A percentile compares a stretch with the other conserved stretches of the same genome.
phyloP scores from a whole-genome alignment of 1,139 yeast species.

The Keqinozyma sinolaborantium region DNA sequence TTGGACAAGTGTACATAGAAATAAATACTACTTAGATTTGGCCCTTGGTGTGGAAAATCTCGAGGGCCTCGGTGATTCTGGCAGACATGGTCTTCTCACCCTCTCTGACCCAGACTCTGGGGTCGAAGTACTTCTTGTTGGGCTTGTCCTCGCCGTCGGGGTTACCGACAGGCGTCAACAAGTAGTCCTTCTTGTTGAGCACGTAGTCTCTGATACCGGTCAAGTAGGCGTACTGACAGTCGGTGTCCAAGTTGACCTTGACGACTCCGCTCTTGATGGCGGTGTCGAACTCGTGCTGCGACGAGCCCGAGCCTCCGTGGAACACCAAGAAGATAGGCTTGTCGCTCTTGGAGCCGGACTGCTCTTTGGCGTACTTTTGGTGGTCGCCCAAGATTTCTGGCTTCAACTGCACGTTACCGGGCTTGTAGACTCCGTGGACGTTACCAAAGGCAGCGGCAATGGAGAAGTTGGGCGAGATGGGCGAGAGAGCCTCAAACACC shows the following conservation, averaged over 20 bases:
- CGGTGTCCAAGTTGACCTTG: slow-evolving; percentile 98
- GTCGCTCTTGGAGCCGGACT: slow-evolving; percentile 49
- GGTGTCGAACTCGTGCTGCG: slow-evolving; percentile 85
- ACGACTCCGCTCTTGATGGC: slow-evolving; percentile 95
- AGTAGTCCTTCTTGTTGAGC: slow-evolving; percentile 92
- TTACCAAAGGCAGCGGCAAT: slow-evolving; percentile 99
- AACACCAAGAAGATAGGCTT: slow-evolving; percentile 94
- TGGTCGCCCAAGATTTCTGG: slow-evolving; percentile 96
- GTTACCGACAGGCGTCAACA: slow-evolving; percentile 89
- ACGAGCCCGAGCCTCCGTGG: slow-evolving; percentile 99
- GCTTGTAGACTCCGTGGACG: slow-evolving; percentile 99
- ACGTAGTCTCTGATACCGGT: slow-evolving; percentile 96
- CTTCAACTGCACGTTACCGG: slow-evolving; percentile 93
- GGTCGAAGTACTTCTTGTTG: slow-evolving; percentile 98
- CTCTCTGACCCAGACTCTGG: slow-evolving; percentile 99
- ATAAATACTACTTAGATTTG: slow-evolving; percentile 41
- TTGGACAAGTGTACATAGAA: not conserved
- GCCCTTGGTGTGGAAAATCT: slow-evolving; percentile 77
- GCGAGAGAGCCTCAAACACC: slow-evolving; percentile 84
- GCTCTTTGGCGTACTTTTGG: slow-evolving; percentile 78
- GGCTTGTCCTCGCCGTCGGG: slow-evolving; percentile 99
- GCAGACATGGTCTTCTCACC: slow-evolving; percentile 98
- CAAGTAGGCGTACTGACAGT: slow-evolving; percentile 97
- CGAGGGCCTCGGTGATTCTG: slow-evolving; percentile 82
- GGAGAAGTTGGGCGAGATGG: slow-evolving; percentile 96